Base-by-base conservation (phyloP, 305 asterid species). In the Fraxinus floribunda region DNA sequence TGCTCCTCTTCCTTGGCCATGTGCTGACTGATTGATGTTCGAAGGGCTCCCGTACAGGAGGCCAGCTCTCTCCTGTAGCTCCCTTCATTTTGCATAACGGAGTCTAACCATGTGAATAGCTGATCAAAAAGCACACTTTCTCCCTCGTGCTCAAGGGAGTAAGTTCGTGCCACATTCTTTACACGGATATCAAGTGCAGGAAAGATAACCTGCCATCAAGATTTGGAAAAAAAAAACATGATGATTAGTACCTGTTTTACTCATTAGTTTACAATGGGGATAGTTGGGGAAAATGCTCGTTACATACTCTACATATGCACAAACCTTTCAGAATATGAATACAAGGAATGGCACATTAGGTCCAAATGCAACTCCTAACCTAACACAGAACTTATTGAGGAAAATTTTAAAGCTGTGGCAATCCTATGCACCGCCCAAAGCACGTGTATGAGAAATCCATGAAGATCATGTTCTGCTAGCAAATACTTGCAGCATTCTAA, bases 1-100 rank as follows among this genome's bases (percentile, higher is more conserved):
- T 96, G 99, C 86, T 96, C 99, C 91, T 96, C 99, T 90, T 96
- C 99, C 91, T 96, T 96, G 83, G 98, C 92, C 99, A 96, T 96
- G 94, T 96, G 99, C 90, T 96, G 99, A 90, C 93, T 90, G 87
- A 96, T 96, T 79, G 99, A 96, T 73, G 99, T 96, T 84, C 91
- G 94, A 80, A 96, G 95, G 22, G 99, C 98, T 78, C 99, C 97
- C 0, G 98, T 92, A 88, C 99, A 94, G 83, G 98, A 94, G 39
- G 99, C 98, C 89, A 96, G 83, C 90, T 96, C 98, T 89, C 94
- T 90, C 84, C 88, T 91, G 90, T 92, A 91, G 88, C 91, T 87
- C 88, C 93, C 97, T 82, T 93, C 95, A 44, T 89, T 92, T 82
- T 87, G 85, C 88, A 80, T 84, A 81, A 90, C 91, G 55, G 88